Base-by-base conservation (phyloP, 371 early-diverging fungal species). In the Dichotomocladium elegans region DNA sequence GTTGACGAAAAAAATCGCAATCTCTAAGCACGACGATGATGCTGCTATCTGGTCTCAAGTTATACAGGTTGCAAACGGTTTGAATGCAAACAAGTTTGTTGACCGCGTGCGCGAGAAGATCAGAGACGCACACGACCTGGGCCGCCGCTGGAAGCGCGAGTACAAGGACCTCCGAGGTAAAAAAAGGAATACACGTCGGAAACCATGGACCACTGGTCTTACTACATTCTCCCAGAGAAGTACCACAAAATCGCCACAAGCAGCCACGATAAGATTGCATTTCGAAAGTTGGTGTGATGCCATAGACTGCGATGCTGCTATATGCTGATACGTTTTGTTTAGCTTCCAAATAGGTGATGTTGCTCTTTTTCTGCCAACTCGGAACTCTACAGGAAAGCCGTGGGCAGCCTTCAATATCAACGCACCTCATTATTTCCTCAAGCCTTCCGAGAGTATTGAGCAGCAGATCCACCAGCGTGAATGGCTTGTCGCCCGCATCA, bases 381-480 rank as follows among this genome's bases (percentile, higher is more conserved):
- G 87, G 6, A 85, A 89, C 51, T 81, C 84, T 0, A 70, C 76
- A 27, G 82, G 85, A n/a, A 83, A 78, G 31, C 79, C 86, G 0
- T 91, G 91, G 90, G 87, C 86, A 0, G 91, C 91, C 1, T 91
- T 91, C 70, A 88, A 91, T 43, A 81, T 89, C 58, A 81, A 82
- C 52, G 72, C 83, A 2, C 91, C 91, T 4, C 83, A 91, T 58
- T 86, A 83, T 56, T 91, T 88, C 57, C 66, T 91, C 63, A 68
- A 75, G 22, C 64, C 74, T 33, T 76, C 80, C 0, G 80, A 74
- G 0, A 57, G 64, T 14, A 66, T 75, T 31, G 53, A 53, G 1
- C 47, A 49, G 26, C 79, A 68, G 33, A 70, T 71, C 63, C 65
- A 65, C 44, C 76, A 70, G 15, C 71, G 82, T 12, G 88, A 86